Evolutionary conservation across 805 yeast species (phyloP).

Genomic region (Ogataea nonfermentans): DNA sequence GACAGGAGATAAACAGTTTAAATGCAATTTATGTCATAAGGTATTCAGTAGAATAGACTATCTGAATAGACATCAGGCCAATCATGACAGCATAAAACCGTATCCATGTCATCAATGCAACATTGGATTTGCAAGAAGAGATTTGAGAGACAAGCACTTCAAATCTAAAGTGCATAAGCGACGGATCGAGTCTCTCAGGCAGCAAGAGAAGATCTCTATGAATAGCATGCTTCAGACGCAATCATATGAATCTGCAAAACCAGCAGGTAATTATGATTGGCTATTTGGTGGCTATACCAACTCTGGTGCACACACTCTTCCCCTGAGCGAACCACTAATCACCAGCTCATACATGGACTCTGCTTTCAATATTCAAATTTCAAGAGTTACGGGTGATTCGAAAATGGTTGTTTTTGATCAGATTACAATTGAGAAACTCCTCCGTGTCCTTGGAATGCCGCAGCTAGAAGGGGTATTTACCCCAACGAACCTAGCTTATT

Average conservation of each 20-base stretch:
- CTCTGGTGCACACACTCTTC: constrained; percentile 1
- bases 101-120: constrained; percentile 29
- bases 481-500: constrained; percentile 15
- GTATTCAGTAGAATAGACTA: constrained; percentile 25
- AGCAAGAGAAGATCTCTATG: constrained; percentile 1
- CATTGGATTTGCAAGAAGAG: constrained; percentile 32
- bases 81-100: constrained; percentile 31
- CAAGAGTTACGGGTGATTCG: not conserved
- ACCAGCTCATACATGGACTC: not conserved
- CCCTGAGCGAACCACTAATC: constrained; percentile 3
- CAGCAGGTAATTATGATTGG: constrained; percentile 7
- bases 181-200: constrained; percentile 12
- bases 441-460: constrained; percentile 4
- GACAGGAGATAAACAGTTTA: constrained; percentile 9
- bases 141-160: constrained; percentile 33
- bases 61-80: constrained; percentile 32
- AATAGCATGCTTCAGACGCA: not conserved
- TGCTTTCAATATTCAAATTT: not conserved
- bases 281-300: constrained; percentile 14
- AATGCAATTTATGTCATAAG: constrained; percentile 10
- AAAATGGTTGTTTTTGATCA: constrained; percentile 1
- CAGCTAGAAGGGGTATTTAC: constrained; percentile 5
- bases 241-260: not conserved
- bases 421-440: not conserved
- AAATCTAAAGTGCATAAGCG: constrained; percentile 26